Percentiles rank a stretch among this genome's conserved stretches.
phyloP scores from a whole-genome alignment of 2,329 filamentous ascomycete genomes.

The Esteya vermicola region DNA sequence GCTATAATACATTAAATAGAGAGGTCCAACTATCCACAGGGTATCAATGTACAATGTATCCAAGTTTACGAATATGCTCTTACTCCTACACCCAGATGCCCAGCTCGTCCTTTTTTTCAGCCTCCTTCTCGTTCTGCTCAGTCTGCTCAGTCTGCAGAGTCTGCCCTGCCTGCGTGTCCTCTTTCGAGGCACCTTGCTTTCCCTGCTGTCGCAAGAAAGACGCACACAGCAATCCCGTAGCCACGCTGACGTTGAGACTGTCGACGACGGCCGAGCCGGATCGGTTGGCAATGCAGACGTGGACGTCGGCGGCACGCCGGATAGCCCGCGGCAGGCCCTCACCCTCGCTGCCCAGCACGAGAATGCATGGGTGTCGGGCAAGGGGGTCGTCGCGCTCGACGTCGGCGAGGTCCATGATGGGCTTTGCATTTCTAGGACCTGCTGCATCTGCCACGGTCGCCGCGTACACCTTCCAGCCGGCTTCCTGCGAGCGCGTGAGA shows the following conservation, averaged over 20 bases:
- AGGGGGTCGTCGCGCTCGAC: constrained; percentile 39
- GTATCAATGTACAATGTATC: too few relatives aligned
- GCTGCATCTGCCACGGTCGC: constrained; percentile 46
- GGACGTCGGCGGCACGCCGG: constrained; percentile 49
- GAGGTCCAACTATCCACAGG: too few relatives aligned
- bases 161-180: background rate
- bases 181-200: background rate
- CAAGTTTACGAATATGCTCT: too few relatives aligned
- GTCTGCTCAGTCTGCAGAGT: background rate
- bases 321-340: constrained; percentile 54
- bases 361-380: constrained; percentile 49
- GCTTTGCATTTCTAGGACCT: background rate
- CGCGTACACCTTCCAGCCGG: constrained; percentile 75
- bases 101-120: background rate
- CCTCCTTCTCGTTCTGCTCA: constrained; percentile 1
- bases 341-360: constrained; percentile 75
- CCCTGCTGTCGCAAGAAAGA: constrained; percentile 36
- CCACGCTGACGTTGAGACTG: constrained; percentile 87
- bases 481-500: constrained; percentile 47
- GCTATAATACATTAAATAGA: too few relatives aligned
- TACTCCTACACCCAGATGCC: background rate
- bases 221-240: constrained; percentile 61
- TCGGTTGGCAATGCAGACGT: constrained; percentile 49
- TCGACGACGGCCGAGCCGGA: constrained; percentile 49
- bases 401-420: constrained; percentile 31